Evolutionary conservation across 306 rosid species (phyloP).

Genomic region (Cicer pinnatifidum): DNA sequence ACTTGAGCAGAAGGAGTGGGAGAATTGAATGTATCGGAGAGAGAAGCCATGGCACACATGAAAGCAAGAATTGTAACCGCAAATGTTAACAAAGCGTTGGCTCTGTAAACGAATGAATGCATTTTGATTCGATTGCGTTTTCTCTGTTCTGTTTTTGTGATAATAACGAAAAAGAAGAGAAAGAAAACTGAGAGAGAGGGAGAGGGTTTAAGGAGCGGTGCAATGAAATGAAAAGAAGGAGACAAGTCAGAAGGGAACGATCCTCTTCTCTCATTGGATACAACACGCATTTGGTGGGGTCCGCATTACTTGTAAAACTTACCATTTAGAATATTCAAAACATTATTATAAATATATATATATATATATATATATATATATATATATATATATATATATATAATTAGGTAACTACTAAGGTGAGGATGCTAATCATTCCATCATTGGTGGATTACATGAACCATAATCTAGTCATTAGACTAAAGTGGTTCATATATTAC

Average conservation of each 20-base stretch:
- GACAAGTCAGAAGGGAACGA: background rate
- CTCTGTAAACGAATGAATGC: slow-evolving; percentile 86
- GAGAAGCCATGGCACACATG: slow-evolving; percentile 73
- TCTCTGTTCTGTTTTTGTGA: background rate
- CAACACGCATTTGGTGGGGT: slow-evolving; percentile 13
- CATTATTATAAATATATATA: too few species aligned
- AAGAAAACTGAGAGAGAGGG: background rate
- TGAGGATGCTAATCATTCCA: too few species aligned
- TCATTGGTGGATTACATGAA: too few species aligned
- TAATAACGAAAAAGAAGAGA: background rate
- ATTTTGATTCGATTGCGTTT: slow-evolving; percentile 42
- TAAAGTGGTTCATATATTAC: too few species aligned
- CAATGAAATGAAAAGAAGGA: background rate
- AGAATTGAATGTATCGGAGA: slow-evolving; percentile 67
- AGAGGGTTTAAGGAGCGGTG: background rate
- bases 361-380: too few species aligned
- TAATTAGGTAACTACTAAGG: too few species aligned
- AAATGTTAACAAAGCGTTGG: slow-evolving; percentile 80
- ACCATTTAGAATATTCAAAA: too few species aligned
- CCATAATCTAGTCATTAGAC: too few species aligned
- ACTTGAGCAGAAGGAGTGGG: slow-evolving; percentile 69
- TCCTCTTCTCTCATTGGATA: background rate
- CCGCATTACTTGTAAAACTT: too few species aligned
- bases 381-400: too few species aligned
- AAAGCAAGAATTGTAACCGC: slow-evolving; percentile 74